These are phyloP conservation scores for Acanthamoeba pearcei DNA, from an alignment of 208 protist genomes.

Conservation along the genomic window DNA sequence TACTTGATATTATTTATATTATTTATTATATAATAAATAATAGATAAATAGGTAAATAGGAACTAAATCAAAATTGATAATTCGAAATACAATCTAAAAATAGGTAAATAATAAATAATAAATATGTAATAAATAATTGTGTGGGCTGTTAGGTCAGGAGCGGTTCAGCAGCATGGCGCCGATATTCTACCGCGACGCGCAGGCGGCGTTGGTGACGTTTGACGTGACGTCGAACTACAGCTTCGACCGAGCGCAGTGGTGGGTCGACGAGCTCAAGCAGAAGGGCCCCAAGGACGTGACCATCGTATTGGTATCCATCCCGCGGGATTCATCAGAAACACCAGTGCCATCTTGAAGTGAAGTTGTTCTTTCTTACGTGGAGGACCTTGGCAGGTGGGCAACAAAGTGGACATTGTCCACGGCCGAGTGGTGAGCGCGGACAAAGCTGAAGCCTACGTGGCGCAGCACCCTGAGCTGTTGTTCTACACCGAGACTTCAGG, in stretches of 20 bases:
- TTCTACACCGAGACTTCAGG: slow-evolving; percentile 31
- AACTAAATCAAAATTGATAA: no score
- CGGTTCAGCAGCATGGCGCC: neutral
- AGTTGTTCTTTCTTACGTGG: neutral
- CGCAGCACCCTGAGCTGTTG: neutral
- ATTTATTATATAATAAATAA: no score
- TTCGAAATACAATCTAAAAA: no score
- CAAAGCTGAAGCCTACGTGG: neutral
- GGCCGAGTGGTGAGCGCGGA: neutral
- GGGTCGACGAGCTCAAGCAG: slow-evolving; percentile 7
- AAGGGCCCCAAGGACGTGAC: neutral
- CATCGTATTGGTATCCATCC: neutral
- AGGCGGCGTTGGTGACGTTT: slow-evolving; percentile 11
- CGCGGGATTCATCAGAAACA: no score
- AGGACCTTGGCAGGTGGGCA: neutral
- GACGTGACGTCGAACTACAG: slow-evolving; percentile 8
- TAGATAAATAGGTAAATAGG: no score
- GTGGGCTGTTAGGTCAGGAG: neutral
- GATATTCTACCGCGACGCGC: neutral
- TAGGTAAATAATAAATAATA: no score
- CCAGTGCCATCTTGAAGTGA: neutral
- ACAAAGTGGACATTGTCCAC: slow-evolving; percentile 23
- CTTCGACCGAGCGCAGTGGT: slow-evolving; percentile 32
- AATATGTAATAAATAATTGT: no score
- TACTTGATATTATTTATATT: neutral